A percentile compares a stretch with the other conserved stretches of the same genome.
These are phyloP conservation scores for Pythium guiyangense DNA, from an alignment of 352 stramenopile species.

Conservation along the genomic window DNA sequence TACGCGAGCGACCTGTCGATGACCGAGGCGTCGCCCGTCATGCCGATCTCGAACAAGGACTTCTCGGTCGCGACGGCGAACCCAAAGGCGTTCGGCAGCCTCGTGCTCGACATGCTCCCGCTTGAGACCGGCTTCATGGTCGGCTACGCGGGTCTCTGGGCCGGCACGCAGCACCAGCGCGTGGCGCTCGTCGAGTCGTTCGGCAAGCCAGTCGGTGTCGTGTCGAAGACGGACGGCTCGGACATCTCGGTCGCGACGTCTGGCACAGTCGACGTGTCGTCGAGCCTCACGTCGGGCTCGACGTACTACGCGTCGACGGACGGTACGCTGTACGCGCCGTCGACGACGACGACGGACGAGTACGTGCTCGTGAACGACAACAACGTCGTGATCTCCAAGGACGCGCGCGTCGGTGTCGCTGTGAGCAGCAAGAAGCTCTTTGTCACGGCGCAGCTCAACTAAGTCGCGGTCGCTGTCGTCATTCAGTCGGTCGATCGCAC, in stretches of 20 bases:
- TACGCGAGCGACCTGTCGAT: conserved; percentile 56
- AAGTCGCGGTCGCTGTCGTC: not conserved
- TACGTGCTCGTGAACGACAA: conserved; percentile 69
- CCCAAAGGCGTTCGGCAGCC: conserved; percentile 38
- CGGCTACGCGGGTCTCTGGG: conserved; percentile 54
- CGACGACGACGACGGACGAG: conserved; percentile 38
- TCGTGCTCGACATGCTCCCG: conserved; percentile 58
- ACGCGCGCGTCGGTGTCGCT: conserved; percentile 63
- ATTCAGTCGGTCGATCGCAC: not conserved
- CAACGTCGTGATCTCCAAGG: conserved; percentile 73
- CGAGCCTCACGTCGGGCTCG: conserved; percentile 33
- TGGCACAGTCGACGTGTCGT: conserved; percentile 46
- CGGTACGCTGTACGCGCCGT: conserved; percentile 47
- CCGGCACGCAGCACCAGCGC: conserved; percentile 53
- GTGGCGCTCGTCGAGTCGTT: conserved; percentile 68
- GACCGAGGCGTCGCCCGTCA: conserved; percentile 37
- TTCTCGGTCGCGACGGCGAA: conserved; percentile 54
- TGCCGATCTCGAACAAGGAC: conserved; percentile 70
- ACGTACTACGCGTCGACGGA: conserved; percentile 70
- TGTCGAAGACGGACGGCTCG: conserved; percentile 50
- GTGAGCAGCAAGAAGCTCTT: conserved; percentile 59
- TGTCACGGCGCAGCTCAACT: conserved; percentile 24
- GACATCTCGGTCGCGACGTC: conserved; percentile 57
- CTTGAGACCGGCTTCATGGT: conserved; percentile 51
- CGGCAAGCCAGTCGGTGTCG: conserved; percentile 66